Evolutionary conservation across 2,329 filamentous ascomycete genomes (phyloP).

Genomic region (Talaromyces sp.): DNA sequence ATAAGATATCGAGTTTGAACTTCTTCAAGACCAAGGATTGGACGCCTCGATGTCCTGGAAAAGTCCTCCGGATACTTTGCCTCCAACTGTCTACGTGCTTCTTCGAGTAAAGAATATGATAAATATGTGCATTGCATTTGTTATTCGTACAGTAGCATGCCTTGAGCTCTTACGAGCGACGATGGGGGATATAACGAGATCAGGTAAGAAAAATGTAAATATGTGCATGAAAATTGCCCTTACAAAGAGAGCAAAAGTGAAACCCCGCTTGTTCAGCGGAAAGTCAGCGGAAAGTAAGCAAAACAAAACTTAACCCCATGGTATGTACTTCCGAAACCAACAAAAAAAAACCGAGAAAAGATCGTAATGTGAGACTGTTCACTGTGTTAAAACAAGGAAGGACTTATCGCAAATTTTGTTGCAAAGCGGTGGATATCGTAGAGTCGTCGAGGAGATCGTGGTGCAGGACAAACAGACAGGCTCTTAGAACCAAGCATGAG

Average conservation of each 20-base stretch:
- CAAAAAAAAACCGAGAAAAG: slow-evolving; percentile 9
- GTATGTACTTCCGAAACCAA: slow-evolving; percentile 10
- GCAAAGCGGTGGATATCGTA: slow-evolving; percentile 9
- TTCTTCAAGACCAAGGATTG: neutral
- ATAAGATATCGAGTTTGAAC: neutral
- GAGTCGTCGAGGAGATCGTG: slow-evolving; percentile 10
- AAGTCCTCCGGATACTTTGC: neutral
- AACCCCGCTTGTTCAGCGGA: neutral
- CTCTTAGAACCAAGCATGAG: slow-evolving; percentile 40
- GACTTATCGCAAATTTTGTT: neutral
- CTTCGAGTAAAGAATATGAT: neutral
- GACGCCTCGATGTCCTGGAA: neutral
- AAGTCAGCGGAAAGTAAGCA: neutral
- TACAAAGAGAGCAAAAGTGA: neutral
- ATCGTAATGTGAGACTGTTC: slow-evolving; percentile 6
- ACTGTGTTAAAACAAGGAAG: neutral
- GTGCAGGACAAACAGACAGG: neutral
- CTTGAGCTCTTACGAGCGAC: neutral
- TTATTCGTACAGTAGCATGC: neutral
- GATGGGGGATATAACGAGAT: neutral
- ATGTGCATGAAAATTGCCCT: slow-evolving; percentile 19
- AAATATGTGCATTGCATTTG: slow-evolving; percentile 10
- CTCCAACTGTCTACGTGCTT: neutral
- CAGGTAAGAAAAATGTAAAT: neutral
- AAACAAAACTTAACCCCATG: slow-evolving; percentile 9